Evolutionary conservation across 257 asterid species (phyloP).

Genomic region (Gentiana macrophylla): DNA sequence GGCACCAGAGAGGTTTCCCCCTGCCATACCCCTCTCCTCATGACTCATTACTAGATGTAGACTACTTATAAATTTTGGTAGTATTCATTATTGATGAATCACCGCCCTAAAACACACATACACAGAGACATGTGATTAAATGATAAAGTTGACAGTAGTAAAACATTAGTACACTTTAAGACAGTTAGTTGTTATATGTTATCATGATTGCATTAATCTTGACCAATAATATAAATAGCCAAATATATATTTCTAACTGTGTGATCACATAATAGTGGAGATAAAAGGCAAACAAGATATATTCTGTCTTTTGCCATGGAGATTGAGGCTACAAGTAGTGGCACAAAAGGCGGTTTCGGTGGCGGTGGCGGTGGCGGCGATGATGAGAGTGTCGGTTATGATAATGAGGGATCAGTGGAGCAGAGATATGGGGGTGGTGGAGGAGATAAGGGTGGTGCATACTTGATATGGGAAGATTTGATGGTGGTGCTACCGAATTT

Average conservation of each 20-base stretch:
- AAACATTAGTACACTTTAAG: background rate
- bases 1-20: background rate
- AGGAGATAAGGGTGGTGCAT: constrained; percentile 39
- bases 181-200: constrained; percentile 1
- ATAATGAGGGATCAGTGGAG: constrained; percentile 5
- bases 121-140: background rate
- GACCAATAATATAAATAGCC: background rate
- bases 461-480: constrained; percentile 76
- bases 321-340: constrained; percentile 10
- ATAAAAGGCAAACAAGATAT: background rate
- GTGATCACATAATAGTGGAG: background rate
- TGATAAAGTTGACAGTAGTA: constrained; percentile 1
- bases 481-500: constrained; percentile 70
- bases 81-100: background rate
- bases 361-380: background rate
- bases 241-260: background rate
- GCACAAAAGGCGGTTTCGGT: background rate
- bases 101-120: background rate
- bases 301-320: constrained; percentile 1
- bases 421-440: constrained; percentile 5
- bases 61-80: background rate
- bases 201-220: background rate
- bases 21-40: background rate
- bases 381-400: background rate
- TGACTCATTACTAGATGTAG: background rate